These are phyloP conservation scores for Ilyonectria sp. DNA, from an alignment of 2,329 filamentous ascomycete species.

Conservation along the genomic window DNA sequence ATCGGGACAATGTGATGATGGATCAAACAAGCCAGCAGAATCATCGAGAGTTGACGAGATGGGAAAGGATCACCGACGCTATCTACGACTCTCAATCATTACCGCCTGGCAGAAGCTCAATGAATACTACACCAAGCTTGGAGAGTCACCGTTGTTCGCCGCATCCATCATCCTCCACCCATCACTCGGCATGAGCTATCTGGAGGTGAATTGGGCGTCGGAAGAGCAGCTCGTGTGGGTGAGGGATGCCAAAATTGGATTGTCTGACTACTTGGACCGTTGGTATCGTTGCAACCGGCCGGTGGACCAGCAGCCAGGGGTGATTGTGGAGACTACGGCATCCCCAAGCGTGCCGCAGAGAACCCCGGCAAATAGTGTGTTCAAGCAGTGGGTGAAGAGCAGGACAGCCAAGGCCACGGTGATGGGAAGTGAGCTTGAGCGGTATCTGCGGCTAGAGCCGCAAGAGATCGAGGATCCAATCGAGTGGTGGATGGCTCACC, in stretches of 20 bases:
- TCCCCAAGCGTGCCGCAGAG: not conserved
- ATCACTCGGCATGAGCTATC: slow-evolving; percentile 1
- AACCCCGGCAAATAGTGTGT: not conserved
- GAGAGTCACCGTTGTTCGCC: slow-evolving; percentile 3
- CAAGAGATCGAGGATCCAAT: slow-evolving; percentile 24
- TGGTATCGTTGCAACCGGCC: not conserved
- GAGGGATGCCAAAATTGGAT: too few species aligned
- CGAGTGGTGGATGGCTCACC: slow-evolving; percentile 22
- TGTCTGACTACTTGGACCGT: too few species aligned
- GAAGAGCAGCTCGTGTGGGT: slow-evolving; percentile 1
- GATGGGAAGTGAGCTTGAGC: too few species aligned
- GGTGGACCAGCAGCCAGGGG: not conserved
- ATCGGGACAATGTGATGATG: not conserved
- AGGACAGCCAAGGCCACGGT: not conserved
- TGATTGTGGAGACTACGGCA: not conserved
- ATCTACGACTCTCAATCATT: slow-evolving; percentile 13
- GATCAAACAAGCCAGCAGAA: not conserved
- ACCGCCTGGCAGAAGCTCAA: slow-evolving; percentile 19
- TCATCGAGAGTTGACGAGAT: not conserved
- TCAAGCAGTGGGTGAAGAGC: not conserved
- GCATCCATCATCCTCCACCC: slow-evolving; percentile 1
- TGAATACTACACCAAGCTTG: slow-evolving; percentile 1
- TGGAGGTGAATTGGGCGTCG: slow-evolving; percentile 5
- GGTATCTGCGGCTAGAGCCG: slow-evolving; percentile 20
- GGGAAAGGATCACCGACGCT: slow-evolving; percentile 12